Evolutionary conservation across 371 early-diverging fungal genomes (phyloP).

Genomic region (Mycotypha africana): DNA sequence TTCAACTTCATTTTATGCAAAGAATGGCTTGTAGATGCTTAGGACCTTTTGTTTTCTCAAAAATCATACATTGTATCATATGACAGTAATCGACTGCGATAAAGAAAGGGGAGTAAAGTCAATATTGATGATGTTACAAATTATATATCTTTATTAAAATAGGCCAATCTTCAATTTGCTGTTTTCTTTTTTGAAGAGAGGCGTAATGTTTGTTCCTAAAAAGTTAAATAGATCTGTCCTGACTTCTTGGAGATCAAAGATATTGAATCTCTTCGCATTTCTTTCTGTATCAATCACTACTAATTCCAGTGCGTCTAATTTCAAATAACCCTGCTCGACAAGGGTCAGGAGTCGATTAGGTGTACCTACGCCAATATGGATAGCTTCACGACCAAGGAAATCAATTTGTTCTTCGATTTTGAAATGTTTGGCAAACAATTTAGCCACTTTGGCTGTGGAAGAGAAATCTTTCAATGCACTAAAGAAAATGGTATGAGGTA

Average conservation of each 20-base stretch:
- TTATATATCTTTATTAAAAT: too few relatives aligned
- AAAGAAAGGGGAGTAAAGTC: too few relatives aligned
- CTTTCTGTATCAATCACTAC: conserved; percentile 69
- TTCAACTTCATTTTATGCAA: too few relatives aligned
- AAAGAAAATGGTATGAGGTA: not conserved
- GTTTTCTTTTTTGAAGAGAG: conserved; percentile 23
- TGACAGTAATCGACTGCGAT: too few relatives aligned
- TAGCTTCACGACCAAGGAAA: conserved; percentile 48
- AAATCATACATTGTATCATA: too few relatives aligned
- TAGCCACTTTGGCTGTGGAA: conserved; percentile 57
- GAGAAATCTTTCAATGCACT: conserved; percentile 33
- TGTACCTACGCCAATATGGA: conserved; percentile 79
- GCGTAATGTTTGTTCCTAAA: conserved; percentile 25
- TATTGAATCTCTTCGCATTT: conserved; percentile 73
- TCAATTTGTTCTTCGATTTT: conserved; percentile 72
- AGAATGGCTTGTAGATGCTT: too few relatives aligned
- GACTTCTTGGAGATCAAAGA: conserved; percentile 73
- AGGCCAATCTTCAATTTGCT: conserved; percentile 32
- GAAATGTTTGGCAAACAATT: conserved; percentile 84
- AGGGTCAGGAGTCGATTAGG: conserved; percentile 75
- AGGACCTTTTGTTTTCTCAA: too few relatives aligned
- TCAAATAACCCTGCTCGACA: conserved; percentile 56
- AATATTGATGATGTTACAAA: too few relatives aligned
- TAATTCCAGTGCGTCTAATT: conserved; percentile 60
- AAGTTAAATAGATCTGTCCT: conserved; percentile 60